Evolutionary conservation across 208 protist genomes (phyloP).

Genomic region (Leishmania arabica): DNA sequence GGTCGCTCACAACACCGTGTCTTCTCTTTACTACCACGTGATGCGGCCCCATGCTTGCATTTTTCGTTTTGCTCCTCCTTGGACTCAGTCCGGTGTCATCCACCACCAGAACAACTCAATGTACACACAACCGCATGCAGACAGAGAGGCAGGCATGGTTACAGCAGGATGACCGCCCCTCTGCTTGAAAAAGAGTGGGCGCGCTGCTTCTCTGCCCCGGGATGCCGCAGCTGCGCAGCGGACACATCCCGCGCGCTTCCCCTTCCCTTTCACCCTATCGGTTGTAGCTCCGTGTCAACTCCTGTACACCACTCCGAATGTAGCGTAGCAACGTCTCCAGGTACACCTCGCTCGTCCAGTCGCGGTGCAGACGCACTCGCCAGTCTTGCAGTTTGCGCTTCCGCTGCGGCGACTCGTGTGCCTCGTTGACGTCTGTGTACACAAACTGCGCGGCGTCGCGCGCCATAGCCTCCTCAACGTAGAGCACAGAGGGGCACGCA

Average conservation of each 20-base stretch:
- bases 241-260: neutral
- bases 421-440: constrained; percentile 39
- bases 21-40: too few species aligned
- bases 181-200: neutral
- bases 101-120: neutral
- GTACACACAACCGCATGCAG: neutral
- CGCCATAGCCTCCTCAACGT: constrained; percentile 50
- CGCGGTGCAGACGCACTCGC: constrained; percentile 37
- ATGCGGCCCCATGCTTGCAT: neutral
- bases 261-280: neutral
- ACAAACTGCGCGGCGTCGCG: constrained; percentile 30
- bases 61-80: neutral
- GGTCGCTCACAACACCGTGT: neutral
- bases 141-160: neutral
- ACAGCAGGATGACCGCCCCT: neutral
- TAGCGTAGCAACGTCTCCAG: constrained; percentile 48
- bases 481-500: constrained; percentile 56
- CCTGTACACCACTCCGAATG: constrained; percentile 26
- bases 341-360: constrained; percentile 68
- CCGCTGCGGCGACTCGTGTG: constrained; percentile 27
- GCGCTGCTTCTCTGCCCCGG: neutral
- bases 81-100: neutral
- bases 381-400: constrained; percentile 23
- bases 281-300: constrained; percentile 36
- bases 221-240: neutral